These are phyloP conservation scores for Cytospora paraplurivora DNA, from an alignment of 2,329 filamentous ascomycete genomes.

Conservation along the genomic window DNA sequence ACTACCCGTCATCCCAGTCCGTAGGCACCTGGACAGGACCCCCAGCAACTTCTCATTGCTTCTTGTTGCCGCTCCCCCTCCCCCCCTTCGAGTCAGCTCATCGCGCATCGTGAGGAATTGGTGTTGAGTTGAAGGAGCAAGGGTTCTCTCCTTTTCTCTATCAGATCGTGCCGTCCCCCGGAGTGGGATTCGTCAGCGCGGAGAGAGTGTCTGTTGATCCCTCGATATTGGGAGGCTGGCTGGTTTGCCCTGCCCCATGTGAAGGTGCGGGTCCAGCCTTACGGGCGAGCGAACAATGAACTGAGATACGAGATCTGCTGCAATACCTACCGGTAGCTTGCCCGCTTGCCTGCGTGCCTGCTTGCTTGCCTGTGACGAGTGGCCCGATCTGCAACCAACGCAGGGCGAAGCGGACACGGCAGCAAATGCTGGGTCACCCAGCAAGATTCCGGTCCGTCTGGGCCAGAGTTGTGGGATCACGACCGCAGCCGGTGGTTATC, in stretches of 20 bases:
- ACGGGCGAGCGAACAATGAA: constrained; percentile 8
- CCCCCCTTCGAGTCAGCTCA: constrained; percentile 12
- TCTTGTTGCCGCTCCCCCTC: not conserved
- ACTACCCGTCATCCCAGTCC: constrained; percentile 9
- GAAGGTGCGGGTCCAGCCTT: constrained; percentile 3
- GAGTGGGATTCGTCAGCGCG: not conserved
- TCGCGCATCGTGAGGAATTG: constrained; percentile 13
- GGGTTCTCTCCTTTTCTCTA: not conserved
- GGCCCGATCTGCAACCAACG: constrained; percentile 1
- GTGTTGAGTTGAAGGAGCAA: constrained; percentile 7
- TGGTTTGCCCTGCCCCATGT: constrained; percentile 3
- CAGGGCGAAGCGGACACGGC: constrained; percentile 11
- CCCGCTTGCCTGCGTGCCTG: not conserved
- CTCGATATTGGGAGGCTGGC: constrained; percentile 21
- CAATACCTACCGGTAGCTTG: not conserved
- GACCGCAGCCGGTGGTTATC: constrained; percentile 17
- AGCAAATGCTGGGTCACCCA: constrained; percentile 10
- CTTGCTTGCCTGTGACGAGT: not conserved
- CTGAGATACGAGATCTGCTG: constrained; percentile 18
- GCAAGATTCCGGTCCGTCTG: constrained; percentile 2
- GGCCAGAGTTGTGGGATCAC: constrained; percentile 11
- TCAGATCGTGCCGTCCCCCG: not conserved
- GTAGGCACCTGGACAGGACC: not conserved
- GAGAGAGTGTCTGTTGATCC: not conserved
- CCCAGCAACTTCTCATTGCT: constrained; percentile 8